These are phyloP conservation scores for Pythium volutum DNA, from an alignment of 352 stramenopile genomes.

Conservation along the genomic window DNA sequence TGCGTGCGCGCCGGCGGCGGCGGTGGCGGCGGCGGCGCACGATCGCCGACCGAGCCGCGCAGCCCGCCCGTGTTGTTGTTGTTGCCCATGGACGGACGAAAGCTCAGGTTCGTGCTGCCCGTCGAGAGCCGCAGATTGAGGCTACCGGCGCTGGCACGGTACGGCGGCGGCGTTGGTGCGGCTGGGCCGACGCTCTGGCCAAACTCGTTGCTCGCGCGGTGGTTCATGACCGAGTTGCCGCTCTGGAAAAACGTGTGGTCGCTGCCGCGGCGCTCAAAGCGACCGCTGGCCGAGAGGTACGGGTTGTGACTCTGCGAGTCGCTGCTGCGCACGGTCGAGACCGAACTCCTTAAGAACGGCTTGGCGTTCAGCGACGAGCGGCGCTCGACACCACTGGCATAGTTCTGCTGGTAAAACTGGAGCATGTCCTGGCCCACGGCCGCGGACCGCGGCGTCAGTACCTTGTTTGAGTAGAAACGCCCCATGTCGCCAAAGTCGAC, in stretches of 20 bases:
- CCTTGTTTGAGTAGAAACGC: constrained; percentile 56
- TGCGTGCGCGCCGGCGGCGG: constrained; percentile 12
- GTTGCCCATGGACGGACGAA: too few species aligned
- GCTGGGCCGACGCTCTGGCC: neutral
- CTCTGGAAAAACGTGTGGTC: constrained; percentile 28
- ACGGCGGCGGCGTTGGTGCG: constrained; percentile 7
- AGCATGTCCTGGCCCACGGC: constrained; percentile 26
- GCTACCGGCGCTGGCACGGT: neutral
- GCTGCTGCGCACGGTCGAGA: constrained; percentile 26
- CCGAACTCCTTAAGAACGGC: constrained; percentile 23
- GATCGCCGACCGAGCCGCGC: neutral
- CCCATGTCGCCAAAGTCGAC: constrained; percentile 80
- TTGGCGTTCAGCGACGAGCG: constrained; percentile 16
- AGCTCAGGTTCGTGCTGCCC: neutral
- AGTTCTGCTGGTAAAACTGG: constrained; percentile 31
- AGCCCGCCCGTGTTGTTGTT: too few species aligned
- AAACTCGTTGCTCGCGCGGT: constrained; percentile 26
- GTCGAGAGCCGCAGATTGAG: neutral
- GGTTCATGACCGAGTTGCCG: constrained; percentile 26
- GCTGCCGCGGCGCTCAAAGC: constrained; percentile 20
- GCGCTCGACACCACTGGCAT: constrained; percentile 20
- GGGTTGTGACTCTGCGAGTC: constrained; percentile 17
- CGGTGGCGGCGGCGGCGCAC: constrained; percentile 10
- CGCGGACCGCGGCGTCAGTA: constrained; percentile 21
- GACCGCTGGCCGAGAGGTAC: constrained; percentile 16